Base-by-base conservation (phyloP, 225 moss, liverwort and hornwort species). In the Thuidium tamariscinum region DNA sequence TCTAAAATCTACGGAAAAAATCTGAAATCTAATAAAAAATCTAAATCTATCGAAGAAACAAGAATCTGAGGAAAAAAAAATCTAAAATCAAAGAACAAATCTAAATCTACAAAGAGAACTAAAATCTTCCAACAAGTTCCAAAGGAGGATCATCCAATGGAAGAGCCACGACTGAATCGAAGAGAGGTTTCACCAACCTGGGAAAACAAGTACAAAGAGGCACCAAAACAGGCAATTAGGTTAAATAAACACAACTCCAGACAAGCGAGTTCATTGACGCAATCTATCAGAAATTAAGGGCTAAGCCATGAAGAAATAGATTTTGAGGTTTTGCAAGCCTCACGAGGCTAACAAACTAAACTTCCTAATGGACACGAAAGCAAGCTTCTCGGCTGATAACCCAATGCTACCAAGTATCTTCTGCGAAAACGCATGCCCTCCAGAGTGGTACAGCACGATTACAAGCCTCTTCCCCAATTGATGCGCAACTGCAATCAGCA, bases 101-200 rank as follows among this genome's bases (percentile, higher is more conserved):
- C n/a, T n/a, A n/a, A n/a, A n/a, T n/a, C n/a, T n/a, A n/a, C n/a
- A n/a, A n/a, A n/a, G n/a, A n/a, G n/a, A n/a, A n/a, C n/a, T n/a
- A n/a, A n/a, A n/a, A n/a, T n/a, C n/a, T n/a, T n/a, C n/a, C n/a
- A n/a, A n/a, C n/a, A n/a, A n/a, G n/a, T n/a, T n/a, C 95, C 85
- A 99, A 88, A 76, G 99, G 95, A 74, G 96, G 95, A 88, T 99
- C 99, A 87, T 99, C 99, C 78, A 97, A 93, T 60, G 99, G 96
- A 90, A 99, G 91, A 79, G 96, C 93, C 82, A 99, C 97, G 79
- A 99, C 96, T 73, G 99, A 96, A 85, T 97, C 99, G 73, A 99
- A 91, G 59, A 99, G 93, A 83, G 99, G 97, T 86, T 95, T 97
- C 77, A 95, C 95, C 95, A 99, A 94, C 89, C 99, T 99, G 95